Conservation (phyloP, 2,329 filamentous ascomycete genomes). For the Beauveria varroae region DNA sequence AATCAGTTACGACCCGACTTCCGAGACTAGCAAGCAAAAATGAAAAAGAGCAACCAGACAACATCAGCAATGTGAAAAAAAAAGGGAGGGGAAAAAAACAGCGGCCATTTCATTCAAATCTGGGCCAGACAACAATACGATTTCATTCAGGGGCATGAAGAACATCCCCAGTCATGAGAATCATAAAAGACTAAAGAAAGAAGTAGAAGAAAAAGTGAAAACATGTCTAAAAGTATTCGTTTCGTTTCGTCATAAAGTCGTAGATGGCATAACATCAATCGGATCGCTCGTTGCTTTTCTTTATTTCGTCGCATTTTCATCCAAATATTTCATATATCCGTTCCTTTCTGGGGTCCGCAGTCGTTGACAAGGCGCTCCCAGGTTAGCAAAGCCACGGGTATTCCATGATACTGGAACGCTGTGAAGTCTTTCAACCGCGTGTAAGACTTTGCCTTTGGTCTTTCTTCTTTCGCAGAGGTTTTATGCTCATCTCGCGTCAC, state of each 20-base stretch:
- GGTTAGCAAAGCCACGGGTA: slow-evolving; percentile 14
- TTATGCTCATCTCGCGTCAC: not conserved
- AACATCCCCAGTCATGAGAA: not conserved
- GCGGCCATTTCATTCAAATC: not conserved
- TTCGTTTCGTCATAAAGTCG: slow-evolving; percentile 21
- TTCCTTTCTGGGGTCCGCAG: not conserved
- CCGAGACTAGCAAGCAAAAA: not conserved
- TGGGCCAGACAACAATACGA: not conserved
- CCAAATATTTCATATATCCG: slow-evolving; percentile 4
- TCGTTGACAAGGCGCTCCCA: not conserved
- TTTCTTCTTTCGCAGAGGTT: not conserved
- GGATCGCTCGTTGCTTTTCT: slow-evolving; percentile 13
- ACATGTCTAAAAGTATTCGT: slow-evolving; percentile 17
- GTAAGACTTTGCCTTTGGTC: slow-evolving; percentile 15
- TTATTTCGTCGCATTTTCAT: slow-evolving; percentile 8
- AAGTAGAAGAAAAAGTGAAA: not conserved
- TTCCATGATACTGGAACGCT: slow-evolving; percentile 25
- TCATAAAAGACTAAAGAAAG: not conserved
- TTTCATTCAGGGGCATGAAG: not conserved
- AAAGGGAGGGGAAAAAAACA: not conserved
- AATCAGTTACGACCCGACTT: not conserved
- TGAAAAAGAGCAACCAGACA: not conserved
- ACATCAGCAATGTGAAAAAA: not conserved
- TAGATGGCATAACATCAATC: slow-evolving; percentile 15
- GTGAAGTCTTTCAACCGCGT: slow-evolving; percentile 33